Conservation (phyloP, 1,284 basidiomycete genomes). For the Boletellus dicymbophilus region DNA sequence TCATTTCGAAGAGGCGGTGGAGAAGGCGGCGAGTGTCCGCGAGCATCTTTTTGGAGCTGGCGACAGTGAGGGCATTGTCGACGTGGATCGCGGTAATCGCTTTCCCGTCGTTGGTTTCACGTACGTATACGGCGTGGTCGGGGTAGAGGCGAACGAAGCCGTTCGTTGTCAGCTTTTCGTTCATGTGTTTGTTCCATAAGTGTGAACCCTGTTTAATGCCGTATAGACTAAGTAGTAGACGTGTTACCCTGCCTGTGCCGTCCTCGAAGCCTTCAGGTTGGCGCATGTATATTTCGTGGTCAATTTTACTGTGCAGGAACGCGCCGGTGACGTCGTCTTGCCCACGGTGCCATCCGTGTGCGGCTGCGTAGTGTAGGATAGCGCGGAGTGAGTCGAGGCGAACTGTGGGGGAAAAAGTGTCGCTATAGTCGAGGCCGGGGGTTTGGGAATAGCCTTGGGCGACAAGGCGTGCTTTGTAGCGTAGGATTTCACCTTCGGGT, state of each 20-base stretch:
- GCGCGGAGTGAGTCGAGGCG: constrained; percentile 31
- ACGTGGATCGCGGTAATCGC: constrained; percentile 10
- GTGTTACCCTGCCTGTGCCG: not conserved
- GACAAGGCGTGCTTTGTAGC: constrained; percentile 41
- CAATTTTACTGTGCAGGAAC: constrained; percentile 31
- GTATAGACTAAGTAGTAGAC: not conserved
- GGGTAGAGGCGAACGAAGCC: not conserved
- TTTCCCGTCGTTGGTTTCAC: not conserved
- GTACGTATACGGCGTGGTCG: constrained; percentile 4
- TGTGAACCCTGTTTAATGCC: constrained; percentile 11
- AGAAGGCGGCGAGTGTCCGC: not conserved
- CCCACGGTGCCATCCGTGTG: constrained; percentile 25
- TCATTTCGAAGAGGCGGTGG: constrained; percentile 6
- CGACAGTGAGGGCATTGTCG: constrained; percentile 5
- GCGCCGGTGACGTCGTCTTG: constrained; percentile 37
- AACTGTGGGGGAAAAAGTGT: constrained; percentile 38
- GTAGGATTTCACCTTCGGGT: constrained; percentile 26
- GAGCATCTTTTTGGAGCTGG: not conserved
- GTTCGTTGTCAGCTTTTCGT: not conserved
- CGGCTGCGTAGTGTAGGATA: constrained; percentile 30
- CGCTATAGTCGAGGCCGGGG: constrained; percentile 39
- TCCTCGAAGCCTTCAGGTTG: constrained; percentile 8
- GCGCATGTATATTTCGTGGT: constrained; percentile 10
- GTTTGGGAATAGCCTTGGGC: constrained; percentile 41
- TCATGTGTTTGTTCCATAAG: constrained; percentile 14